Conservation (phyloP, 257 asterid genomes). For the Solanum bulbocastanum region DNA sequence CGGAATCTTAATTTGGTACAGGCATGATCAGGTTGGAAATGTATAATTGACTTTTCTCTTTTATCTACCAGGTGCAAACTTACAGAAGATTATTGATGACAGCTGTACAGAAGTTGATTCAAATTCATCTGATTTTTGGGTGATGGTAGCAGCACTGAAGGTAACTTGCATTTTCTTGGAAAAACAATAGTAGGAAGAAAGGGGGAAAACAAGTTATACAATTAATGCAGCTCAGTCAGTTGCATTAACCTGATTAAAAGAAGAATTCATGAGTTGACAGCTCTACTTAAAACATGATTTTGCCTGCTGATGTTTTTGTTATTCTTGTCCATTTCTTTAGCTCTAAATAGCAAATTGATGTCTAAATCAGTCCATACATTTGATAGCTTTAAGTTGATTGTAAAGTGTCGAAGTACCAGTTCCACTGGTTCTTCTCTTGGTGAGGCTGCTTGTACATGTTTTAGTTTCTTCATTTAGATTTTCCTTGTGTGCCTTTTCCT, state of each 20-base stretch:
- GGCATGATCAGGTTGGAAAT: neutral
- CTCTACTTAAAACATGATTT: neutral
- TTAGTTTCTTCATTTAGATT: neutral
- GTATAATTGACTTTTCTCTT: slow-evolving; percentile 1
- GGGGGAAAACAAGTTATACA: neutral
- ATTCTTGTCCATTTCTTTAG: neutral
- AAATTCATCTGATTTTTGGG: slow-evolving; percentile 88
- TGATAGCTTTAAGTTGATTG: neutral
- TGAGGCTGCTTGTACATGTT: neutral
- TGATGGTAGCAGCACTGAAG: slow-evolving; percentile 89
- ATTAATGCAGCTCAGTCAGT: neutral
- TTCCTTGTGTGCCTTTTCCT: neutral
- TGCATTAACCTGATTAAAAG: neutral
- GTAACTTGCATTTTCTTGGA: slow-evolving; percentile 16
- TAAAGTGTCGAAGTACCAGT: neutral
- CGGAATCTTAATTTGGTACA: neutral
- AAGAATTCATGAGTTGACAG: neutral
- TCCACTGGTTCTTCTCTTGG: neutral
- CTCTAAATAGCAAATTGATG: neutral
- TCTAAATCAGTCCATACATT: neutral
- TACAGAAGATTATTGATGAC: slow-evolving; percentile 62
- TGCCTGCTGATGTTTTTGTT: neutral
- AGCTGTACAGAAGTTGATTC: slow-evolving; percentile 64
- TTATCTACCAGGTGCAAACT: slow-evolving; percentile 46
- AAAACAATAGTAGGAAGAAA: neutral